Evolutionary conservation across 2,329 filamentous ascomycete genomes (phyloP).

Genomic region (Fusarium begoniae): DNA sequence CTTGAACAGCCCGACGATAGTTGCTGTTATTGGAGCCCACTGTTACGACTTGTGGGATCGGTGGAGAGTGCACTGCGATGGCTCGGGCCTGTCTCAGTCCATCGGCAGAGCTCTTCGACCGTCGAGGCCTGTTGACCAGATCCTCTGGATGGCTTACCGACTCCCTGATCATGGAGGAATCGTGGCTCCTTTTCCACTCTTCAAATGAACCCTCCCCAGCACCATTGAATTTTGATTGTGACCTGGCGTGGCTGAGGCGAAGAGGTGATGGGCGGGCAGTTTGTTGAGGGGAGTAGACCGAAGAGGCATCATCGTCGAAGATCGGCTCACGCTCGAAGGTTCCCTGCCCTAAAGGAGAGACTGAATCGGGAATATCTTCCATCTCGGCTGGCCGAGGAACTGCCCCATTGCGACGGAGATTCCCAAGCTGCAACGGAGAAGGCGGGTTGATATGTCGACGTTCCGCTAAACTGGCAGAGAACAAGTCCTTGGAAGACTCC

Average conservation of each 20-base stretch:
- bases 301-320: slow-evolving; percentile 30
- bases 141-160: slow-evolving; percentile 20
- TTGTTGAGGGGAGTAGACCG: slow-evolving; percentile 39
- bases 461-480: slow-evolving; percentile 40
- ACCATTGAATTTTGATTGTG: slow-evolving; percentile 33
- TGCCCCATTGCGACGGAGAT: neutral
- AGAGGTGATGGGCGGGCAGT: slow-evolving; percentile 35
- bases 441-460: slow-evolving; percentile 44
- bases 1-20: neutral
- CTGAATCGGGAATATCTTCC: slow-evolving; percentile 29
- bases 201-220: slow-evolving; percentile 38
- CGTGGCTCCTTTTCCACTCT: slow-evolving; percentile 39
- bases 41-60: slow-evolving; percentile 26
- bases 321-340: slow-evolving; percentile 10
- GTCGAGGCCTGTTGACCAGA: slow-evolving; percentile 34
- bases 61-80: slow-evolving; percentile 16
- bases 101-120: slow-evolving; percentile 45
- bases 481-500: slow-evolving; percentile 19
- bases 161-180: slow-evolving; percentile 28
- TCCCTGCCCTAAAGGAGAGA: slow-evolving; percentile 43
- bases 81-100: slow-evolving; percentile 25
- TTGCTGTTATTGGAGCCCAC: neutral
- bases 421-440: slow-evolving; percentile 40
- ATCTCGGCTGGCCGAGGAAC: slow-evolving; percentile 22
- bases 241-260: slow-evolving; percentile 28